Conservation (phyloP, 2,329 filamentous ascomycete species). For the Penicillium nordicum region DNA sequence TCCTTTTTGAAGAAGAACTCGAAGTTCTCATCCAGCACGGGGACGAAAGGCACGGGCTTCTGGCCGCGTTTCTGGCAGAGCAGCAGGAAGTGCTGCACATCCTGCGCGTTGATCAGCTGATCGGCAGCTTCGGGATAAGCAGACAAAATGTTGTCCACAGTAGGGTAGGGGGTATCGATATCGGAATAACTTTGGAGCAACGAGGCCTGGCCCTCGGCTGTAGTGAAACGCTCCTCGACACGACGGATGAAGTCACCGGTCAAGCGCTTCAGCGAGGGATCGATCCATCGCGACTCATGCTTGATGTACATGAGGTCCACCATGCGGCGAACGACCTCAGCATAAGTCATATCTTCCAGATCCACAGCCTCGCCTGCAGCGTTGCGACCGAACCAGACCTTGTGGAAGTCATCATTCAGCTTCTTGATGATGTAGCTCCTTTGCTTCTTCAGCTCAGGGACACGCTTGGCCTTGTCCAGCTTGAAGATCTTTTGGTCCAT, state of each 20-base stretch:
- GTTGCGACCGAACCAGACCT: constrained; percentile 93
- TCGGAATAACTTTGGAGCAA: constrained; percentile 87
- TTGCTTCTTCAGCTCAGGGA: constrained; percentile 82
- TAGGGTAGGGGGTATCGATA: constrained; percentile 73
- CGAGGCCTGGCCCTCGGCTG: constrained; percentile 67
- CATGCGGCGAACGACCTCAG: constrained; percentile 80
- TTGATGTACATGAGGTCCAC: constrained; percentile 88
- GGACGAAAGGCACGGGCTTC: constrained; percentile 96
- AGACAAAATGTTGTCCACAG: constrained; percentile 73
- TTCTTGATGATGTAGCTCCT: constrained; percentile 91
- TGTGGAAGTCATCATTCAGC: constrained; percentile 93
- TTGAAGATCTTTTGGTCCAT: constrained; percentile 99
- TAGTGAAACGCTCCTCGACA: constrained; percentile 91
- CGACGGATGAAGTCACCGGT: constrained; percentile 96
- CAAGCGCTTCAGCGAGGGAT: constrained; percentile 74
- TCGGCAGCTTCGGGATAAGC: constrained; percentile 81
- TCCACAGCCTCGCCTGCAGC: constrained; percentile 76
- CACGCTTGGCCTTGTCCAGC: constrained; percentile 88
- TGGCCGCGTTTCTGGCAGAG: constrained; percentile 88
- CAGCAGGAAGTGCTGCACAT: constrained; percentile 93
- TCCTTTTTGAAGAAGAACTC: constrained; percentile 99
- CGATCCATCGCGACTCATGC: constrained; percentile 88
- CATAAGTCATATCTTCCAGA: constrained; percentile 93
- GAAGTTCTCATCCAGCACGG: constrained; percentile 92
- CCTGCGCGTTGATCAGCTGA: constrained; percentile 96